Evolutionary conservation across 352 stramenopile genomes (phyloP), one percentile per base, ranked within the genome.

Genomic region (Phytopythium cucurbitacearum): DNA sequence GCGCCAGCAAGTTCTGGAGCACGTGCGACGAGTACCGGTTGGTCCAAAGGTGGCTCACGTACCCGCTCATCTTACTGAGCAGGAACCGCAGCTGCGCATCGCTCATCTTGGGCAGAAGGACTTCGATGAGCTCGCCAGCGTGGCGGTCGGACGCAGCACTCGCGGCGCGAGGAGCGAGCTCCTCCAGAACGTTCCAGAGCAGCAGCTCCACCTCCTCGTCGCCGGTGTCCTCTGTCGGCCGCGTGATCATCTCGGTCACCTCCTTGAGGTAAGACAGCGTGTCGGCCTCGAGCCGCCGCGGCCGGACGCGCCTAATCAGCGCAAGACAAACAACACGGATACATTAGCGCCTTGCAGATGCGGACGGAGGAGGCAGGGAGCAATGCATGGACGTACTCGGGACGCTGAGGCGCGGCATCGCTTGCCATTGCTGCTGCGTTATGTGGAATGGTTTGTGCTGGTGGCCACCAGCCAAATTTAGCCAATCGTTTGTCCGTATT

Each of bases 21-120:
- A 93, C 83, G 61, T 93, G 83, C 9, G 83, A 93, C 50, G 83
- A 93, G 70, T 93, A 93, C 32, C 83, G 83, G 51, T 93, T 93
- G 32, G 83, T 93, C 83, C 83, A 93, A 46, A 93, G 57, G 40
- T 93, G 83, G 49, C 78, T 89, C 46, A 82, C 69, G 58, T 93
- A 93, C 43, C 80, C 79, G 33, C 70, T 58, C 78, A 93, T 90
- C 64, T 93, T 91, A 60, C 77, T 73, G 47, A 91, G 60, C 48
- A 93, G 67, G 51, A 78, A 93, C 12, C 80, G 78, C 42, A 93
- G 65, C 54, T 93, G 83, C 0, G 61, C 67, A 46, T 82, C 69
- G 46, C 57, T 86, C 76, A 91, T 90, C 46, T 83, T 83, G 44
- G 76, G 76, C 53, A 93, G 40, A 21, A 91, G 79, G 47, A 75